These are phyloP conservation scores for Lentinula sp. DNA, from an alignment of 768 basidiomycete species.

Conservation along the genomic window DNA sequence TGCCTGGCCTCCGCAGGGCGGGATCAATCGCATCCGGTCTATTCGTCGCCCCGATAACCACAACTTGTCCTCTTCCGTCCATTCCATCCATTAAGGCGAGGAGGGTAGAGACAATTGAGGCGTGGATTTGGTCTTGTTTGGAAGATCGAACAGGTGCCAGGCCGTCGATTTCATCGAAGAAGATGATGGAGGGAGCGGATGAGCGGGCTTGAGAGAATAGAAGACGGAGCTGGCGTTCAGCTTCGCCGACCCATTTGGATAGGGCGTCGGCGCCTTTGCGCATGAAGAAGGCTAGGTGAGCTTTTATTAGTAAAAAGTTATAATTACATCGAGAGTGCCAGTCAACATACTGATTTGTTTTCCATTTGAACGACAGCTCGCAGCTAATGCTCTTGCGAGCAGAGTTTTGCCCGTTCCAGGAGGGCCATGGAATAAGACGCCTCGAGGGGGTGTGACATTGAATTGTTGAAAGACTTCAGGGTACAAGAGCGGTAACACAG, in stretches of 20 bases:
- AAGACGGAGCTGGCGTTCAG: constrained; percentile 90
- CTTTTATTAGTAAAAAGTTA: no score
- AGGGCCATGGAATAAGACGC: constrained; percentile 96
- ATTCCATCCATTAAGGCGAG: constrained; percentile 99
- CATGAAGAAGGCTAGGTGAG: constrained; percentile 89
- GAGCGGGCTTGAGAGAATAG: constrained; percentile 94
- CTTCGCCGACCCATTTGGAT: constrained; percentile 99
- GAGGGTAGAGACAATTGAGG: constrained; percentile 92
- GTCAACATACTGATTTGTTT: constrained; percentile 73
- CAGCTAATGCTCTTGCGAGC: constrained; percentile 88
- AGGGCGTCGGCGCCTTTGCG: constrained; percentile 97
- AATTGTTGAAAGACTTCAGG: constrained; percentile 96
- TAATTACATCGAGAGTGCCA: neutral
- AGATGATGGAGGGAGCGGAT: constrained; percentile 94
- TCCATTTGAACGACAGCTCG: constrained; percentile 83
- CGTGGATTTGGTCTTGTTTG: constrained; percentile 98
- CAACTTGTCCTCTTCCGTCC: constrained; percentile 96
- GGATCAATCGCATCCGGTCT: constrained; percentile 97
- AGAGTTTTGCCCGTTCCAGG: constrained; percentile 99
- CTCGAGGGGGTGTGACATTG: constrained; percentile 90
- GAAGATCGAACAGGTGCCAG: constrained; percentile 97
- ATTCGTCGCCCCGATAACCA: constrained; percentile 98
- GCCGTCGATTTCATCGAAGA: constrained; percentile 99
- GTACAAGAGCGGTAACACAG: constrained; percentile 87
- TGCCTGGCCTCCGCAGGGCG: constrained; percentile 85